Base-by-base conservation (phyloP, 805 yeast species). In the Zygoascus flipseniorum region DNA sequence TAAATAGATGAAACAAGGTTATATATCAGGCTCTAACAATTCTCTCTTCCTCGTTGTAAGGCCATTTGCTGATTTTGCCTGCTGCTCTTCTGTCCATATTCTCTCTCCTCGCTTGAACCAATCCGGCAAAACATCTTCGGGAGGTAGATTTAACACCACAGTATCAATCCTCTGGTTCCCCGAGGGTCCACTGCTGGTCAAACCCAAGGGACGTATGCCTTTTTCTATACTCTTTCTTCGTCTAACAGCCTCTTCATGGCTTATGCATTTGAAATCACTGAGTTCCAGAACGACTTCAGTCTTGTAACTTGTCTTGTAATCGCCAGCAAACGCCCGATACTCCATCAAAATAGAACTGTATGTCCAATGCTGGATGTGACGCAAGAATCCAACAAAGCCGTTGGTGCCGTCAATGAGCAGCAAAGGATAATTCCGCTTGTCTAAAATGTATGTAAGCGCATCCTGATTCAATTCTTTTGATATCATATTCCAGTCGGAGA, bases 311-410 rank as follows among this genome's bases (percentile, higher is more conserved):
- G 85, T 76, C 59, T 85, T 81, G 14, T 42, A 9, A 58, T 79
- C 80, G 31, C 89, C 86, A 19, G 87, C 75, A 67, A 81, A 86
- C 8, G 86, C 74, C 51, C 96, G 73, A 68, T 89, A 93, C 66
- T 92, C 98, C 61, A 84, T 85, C 20, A 89, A 78, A 5, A 92
- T 81, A 18, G 95, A 83, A 23, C 90, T 81, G 64, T 85, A 85
- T 60, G 82, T 84, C 98, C 97, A 92, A 69, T 85, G 85, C 68
- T 88, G 93, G 42, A 90, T 74, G 65, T 85, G 83, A 50, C 99
- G 74, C 35, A 93, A 69, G 1, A 90, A 73, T 0, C 97, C 97
- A 10, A 89, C 79, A 18, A 90, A 75, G 11, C 93, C 80, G 54
- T 85, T 83, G 6, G 90, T 83, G 41, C 85, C 79, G 64, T 93